Evolutionary conservation across 768 basidiomycete genomes (phyloP), one percentile per base, ranked within the genome.

Genomic region (Agrocybe praecox): DNA sequence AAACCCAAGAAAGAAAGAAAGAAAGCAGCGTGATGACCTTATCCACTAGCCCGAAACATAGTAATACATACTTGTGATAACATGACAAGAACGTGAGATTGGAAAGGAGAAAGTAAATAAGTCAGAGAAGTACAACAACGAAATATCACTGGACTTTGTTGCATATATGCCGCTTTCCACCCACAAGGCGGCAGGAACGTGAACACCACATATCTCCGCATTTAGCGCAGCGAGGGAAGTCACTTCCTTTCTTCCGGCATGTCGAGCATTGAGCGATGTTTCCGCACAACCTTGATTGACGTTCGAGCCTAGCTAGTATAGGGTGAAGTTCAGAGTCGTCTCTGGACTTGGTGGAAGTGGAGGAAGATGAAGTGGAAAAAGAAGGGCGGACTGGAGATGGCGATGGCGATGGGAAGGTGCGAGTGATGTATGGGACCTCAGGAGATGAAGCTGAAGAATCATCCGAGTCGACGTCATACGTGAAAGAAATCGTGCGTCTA

Each of bases 201-300:
- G 86, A 87, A 62, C 87, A 88, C 87, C 87, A 88, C 71, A 74
- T 80, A 26, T 78, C 77, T 21, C 74, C 69, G 59, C 87, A 88
- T 57, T 79, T 81, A 7, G 79, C 75, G 65, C 87, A 88, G n/a
- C 79, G 78, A 14, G 87, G 86, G 65, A 78, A 88, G 57, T 85
- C 82, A 14, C 70, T 67, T 0, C 87, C 87, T 1, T 64, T 50
- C 64, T 80, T 85, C 32, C 69, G 69, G 64, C 87, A 88, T 1
- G 83, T 76, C 10, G 80, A 76, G 55, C 87, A 88, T 32, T 62
- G 62, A 22, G 67, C 61, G 11, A 70, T 63, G 34, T 68, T 69
- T 22, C 62, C 64, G 46, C 82, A 80, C 49, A 88, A 67, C 62
- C 71, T 81, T 4, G 87, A 88, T 24, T 73, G 71, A 32, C 68